Conservation (phyloP, 495 filamentous ascomycete genomes). For the Trichoderma virens region DNA sequence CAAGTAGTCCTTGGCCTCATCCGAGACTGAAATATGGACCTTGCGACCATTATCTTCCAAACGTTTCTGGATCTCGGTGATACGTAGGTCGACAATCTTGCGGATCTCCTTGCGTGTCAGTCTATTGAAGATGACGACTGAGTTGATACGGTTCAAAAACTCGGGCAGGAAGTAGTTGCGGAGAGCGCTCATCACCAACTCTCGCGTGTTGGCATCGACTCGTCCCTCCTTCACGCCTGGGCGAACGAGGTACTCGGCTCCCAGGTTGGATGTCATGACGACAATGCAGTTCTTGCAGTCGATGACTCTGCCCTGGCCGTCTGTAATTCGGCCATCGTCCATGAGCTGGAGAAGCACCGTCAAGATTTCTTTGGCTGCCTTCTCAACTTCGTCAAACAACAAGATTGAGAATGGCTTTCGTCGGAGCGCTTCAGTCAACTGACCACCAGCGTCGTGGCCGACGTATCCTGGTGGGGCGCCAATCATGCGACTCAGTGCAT, state of each 20-base stretch:
- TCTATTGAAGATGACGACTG: constrained; percentile 96
- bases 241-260: constrained; percentile 85
- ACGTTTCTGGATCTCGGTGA: constrained; percentile 84
- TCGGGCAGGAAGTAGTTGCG: constrained; percentile 95
- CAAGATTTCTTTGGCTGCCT: constrained; percentile 94
- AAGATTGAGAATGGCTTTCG: constrained; percentile 95
- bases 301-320: constrained; percentile 89
- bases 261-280: constrained; percentile 96
- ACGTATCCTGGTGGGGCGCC: constrained; percentile 96
- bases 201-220: constrained; percentile 79
- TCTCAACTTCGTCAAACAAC: constrained; percentile 96
- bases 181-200: constrained; percentile 81
- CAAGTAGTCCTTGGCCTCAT: constrained; percentile 83
- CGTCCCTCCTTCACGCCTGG: constrained; percentile 66
- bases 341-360: constrained; percentile 96
- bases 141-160: constrained; percentile 95
- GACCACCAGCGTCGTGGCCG: constrained; percentile 90
- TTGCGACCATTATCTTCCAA: constrained; percentile 73
- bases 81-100: constrained; percentile 87
- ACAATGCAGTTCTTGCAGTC: constrained; percentile 98
- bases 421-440: constrained; percentile 88
- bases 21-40: constrained; percentile 64
- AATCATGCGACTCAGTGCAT: constrained; percentile 94
- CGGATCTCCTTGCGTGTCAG: constrained; percentile 83
- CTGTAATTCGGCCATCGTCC: constrained; percentile 97